Base-by-base conservation (phyloP, 208 protist genomes). In the Herpetomonas tarakana region DNA sequence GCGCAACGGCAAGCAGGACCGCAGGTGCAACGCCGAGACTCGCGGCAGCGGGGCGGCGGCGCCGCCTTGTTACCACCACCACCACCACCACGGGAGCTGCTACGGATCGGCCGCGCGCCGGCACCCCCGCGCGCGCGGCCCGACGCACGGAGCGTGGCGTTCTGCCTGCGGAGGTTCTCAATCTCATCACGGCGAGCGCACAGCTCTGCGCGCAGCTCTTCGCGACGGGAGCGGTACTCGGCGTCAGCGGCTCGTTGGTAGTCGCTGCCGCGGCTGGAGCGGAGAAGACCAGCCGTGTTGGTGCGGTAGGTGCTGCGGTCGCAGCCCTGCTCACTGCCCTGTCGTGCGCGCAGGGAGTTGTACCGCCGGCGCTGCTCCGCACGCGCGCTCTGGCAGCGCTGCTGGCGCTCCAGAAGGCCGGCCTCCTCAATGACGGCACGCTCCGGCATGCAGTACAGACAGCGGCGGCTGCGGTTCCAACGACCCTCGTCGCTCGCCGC, bases 241-340 rank as follows among this genome's bases (percentile, higher is more conserved):
- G 58, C 51, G 28, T 80, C 60, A 0, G 79, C 56, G 22, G 73
- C 73, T 24, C 66, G 74, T 28, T 86, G 82, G 46, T 81, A 82
- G 16, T 76, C 39, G 25, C 60, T 67, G 38, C 78, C 78, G 29
- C 69, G 69, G 22, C 62, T 73, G 41, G 71, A 61, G 29, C 88
- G 85, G n/a, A 95, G 71, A 46, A 92, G 49, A 60, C 90, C 74
- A 0, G 84, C 67, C 3, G 77, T 88, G 66, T 84, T 95, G 27
- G 71, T 41, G 41, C 63, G 65, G 51, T 82, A 78, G 2, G 39
- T 16, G 18, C 35, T 28, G 18, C 28, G 19, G 28, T 61, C 46
- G 26, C 41, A 14, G 44, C 35, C 21, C 9, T 41, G 35, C 35
- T 6, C 9, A 22, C 41, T n/a, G 44, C 35, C 21, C 9, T 41